phyloP scores from a whole-genome alignment of 2,329 filamentous ascomycete genomes.

The Xylariaceae sp. region DNA sequence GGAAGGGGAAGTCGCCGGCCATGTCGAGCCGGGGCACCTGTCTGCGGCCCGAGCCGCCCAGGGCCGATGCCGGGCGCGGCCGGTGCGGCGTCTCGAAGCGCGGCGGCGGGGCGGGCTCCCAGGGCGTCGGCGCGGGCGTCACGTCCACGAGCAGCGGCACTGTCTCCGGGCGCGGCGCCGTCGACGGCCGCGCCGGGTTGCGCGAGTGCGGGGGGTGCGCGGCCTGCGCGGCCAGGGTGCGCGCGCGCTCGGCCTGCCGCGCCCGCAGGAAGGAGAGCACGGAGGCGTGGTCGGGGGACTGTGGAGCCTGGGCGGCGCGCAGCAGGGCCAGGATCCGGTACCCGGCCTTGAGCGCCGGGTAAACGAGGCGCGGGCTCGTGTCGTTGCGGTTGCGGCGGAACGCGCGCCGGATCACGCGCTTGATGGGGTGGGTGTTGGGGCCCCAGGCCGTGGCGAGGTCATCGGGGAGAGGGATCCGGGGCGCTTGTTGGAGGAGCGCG shows the following conservation, averaged over 20 bases:
- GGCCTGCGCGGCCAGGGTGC: slow-evolving; percentile 29
- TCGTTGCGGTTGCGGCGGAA: slow-evolving; percentile 64
- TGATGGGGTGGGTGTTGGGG: slow-evolving; percentile 51
- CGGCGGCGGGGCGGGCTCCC: slow-evolving; percentile 39
- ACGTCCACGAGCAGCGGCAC: slow-evolving; percentile 39
- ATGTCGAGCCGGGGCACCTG: slow-evolving; percentile 62
- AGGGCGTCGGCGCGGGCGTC: slow-evolving; percentile 35
- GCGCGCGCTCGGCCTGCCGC: slow-evolving; percentile 39
- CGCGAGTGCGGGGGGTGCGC: slow-evolving; percentile 18
- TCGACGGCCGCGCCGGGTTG: slow-evolving; percentile 16
- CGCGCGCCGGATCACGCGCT: slow-evolving; percentile 60
- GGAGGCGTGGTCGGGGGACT: slow-evolving; percentile 44
- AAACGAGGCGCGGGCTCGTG: slow-evolving; percentile 62
- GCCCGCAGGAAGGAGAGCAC: slow-evolving; percentile 46
- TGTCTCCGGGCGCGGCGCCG: slow-evolving; percentile 23
- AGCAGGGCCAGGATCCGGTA: slow-evolving; percentile 49
- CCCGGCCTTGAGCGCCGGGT: slow-evolving; percentile 65
- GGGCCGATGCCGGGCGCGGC: slow-evolving; percentile 51
- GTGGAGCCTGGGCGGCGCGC: slow-evolving; percentile 20
- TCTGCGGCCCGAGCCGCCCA: slow-evolving; percentile 52
- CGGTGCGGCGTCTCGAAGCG: slow-evolving; percentile 51
- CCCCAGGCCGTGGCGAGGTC: slow-evolving; percentile 42
- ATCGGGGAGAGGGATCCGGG: slow-evolving; percentile 54
- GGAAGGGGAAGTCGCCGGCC: slow-evolving; percentile 61
- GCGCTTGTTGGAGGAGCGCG: slow-evolving; percentile 64